A percentile compares a stretch with the other conserved stretches of the same genome.
phyloP scores from a whole-genome alignment of 306 rosid species.

The Cajanus cajan region DNA sequence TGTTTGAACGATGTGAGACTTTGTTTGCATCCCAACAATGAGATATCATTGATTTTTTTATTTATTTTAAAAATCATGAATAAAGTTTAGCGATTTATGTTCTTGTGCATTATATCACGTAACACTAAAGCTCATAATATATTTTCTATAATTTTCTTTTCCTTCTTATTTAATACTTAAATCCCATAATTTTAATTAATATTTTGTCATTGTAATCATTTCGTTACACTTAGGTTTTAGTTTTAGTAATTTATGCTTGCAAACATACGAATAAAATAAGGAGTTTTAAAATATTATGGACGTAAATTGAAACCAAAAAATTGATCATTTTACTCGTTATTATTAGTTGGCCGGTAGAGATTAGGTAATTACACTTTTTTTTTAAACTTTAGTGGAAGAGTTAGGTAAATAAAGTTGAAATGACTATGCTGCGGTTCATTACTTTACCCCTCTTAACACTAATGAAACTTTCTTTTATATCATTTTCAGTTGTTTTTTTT shows the following conservation, averaged over 20 bases:
- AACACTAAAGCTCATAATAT: no score
- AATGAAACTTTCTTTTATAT: background rate
- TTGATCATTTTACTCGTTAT: background rate
- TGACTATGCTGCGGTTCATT: background rate
- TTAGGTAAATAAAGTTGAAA: conserved; percentile 33
- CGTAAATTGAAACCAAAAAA: background rate
- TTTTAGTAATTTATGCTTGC: background rate
- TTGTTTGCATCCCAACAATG: no score
- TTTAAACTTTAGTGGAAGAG: conserved; percentile 5
- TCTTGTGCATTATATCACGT: no score
- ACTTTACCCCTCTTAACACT: background rate
- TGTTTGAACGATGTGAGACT: no score
- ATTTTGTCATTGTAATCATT: background rate
- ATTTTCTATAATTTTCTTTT: background rate
- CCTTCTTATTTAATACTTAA: background rate
- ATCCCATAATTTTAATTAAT: background rate
- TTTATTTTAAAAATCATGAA: no score
- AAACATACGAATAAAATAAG: background rate
- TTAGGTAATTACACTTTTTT: background rate
- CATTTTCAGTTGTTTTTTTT: no score
- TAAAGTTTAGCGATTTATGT: no score
- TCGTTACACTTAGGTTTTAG: no score
- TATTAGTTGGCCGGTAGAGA: background rate
- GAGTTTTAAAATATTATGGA: background rate
- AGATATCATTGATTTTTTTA: no score